These are phyloP conservation scores for Rhizophagus prolifer DNA, from an alignment of 192 early-diverging fungal genomes.

Conservation along the genomic window DNA sequence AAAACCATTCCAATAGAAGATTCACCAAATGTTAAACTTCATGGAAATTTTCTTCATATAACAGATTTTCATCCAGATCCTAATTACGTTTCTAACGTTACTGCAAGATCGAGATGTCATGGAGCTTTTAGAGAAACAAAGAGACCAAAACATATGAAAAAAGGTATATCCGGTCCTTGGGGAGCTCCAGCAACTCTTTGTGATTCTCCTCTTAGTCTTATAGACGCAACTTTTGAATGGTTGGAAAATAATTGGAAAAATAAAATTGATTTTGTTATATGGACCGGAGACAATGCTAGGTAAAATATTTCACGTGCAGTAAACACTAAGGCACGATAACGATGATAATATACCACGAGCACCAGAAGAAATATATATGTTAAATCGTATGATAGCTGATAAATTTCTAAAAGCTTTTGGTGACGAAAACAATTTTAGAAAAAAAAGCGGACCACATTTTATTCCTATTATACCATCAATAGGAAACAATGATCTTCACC, in stretches of 20 bases:
- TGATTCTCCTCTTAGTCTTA: conserved; percentile 59
- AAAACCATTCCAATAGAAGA: background rate
- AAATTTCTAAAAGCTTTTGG: conserved; percentile 51
- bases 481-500: conserved; percentile 71
- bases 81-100: conserved; percentile 55
- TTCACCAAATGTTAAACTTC: background rate
- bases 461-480: conserved; percentile 54
- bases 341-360: conserved; percentile 64
- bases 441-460: conserved; percentile 30
- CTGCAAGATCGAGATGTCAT: conserved; percentile 64
- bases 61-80: conserved; percentile 74
- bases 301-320: conserved; percentile 22
- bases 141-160: conserved; percentile 38
- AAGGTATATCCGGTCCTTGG: conserved; percentile 49
- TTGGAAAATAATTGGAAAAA: conserved; percentile 50
- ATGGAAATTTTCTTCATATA: conserved; percentile 70
- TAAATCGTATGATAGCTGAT: conserved; percentile 49
- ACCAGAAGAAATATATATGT: conserved; percentile 57
- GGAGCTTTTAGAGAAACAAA: conserved; percentile 24
- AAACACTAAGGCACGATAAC: conserved; percentile 58
- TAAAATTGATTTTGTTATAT: conserved; percentile 69
- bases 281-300: conserved; percentile 78
- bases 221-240: conserved; percentile 61
- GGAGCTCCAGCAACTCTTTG: conserved; percentile 62
- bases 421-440: conserved; percentile 23